Evolutionary conservation across 176 grass and related monocot species (phyloP).

Genomic region (Eleusine indica): DNA sequence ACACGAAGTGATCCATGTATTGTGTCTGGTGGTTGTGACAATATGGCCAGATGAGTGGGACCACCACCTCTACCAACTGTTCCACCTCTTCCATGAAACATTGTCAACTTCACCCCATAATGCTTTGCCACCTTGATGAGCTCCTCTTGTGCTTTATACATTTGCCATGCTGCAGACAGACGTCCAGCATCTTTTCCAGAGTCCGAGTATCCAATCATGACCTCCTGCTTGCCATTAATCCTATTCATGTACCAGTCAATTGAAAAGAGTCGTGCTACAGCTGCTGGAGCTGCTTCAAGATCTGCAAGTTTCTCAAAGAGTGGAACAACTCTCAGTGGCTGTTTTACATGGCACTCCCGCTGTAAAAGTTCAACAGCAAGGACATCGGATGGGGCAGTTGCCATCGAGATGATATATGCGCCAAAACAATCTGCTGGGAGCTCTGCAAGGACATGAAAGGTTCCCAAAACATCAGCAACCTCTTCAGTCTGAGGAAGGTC

Average conservation of each 20-base stretch:
- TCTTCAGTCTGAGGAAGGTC: conserved; percentile 94
- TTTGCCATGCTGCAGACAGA: conserved; percentile 94
- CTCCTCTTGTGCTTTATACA: conserved; percentile 98
- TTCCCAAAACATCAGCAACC: conserved; percentile 76
- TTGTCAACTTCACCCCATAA: conserved; percentile 93
- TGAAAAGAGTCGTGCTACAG: conserved; percentile 81
- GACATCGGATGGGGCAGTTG: conserved; percentile 95
- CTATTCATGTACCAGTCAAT: conserved; percentile 96
- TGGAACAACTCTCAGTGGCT: conserved; percentile 87
- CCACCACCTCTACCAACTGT: conserved; percentile 96
- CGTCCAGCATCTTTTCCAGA: conserved; percentile 98
- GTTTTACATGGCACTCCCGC: conserved; percentile 79
- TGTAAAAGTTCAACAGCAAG: conserved; percentile 92
- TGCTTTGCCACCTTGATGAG: conserved; percentile 96
- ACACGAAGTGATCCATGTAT: conserved; percentile 91
- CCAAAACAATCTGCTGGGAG: conserved; percentile 93
- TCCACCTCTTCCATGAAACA: conserved; percentile 98
- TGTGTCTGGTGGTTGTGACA: conserved; percentile 92
- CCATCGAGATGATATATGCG: conserved; percentile 97
- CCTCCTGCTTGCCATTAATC: conserved; percentile 95
- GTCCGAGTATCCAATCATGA: conserved; percentile 99
- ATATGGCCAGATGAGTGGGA: conserved; percentile 93
- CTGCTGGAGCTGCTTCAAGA: conserved; percentile 87
- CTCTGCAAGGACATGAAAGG: conserved; percentile 86
- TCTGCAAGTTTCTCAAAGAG: conserved; percentile 97